These are phyloP conservation scores for Calendula officinalis DNA, from an alignment of 129 eudicot genomes.

Conservation along the genomic window DNA sequence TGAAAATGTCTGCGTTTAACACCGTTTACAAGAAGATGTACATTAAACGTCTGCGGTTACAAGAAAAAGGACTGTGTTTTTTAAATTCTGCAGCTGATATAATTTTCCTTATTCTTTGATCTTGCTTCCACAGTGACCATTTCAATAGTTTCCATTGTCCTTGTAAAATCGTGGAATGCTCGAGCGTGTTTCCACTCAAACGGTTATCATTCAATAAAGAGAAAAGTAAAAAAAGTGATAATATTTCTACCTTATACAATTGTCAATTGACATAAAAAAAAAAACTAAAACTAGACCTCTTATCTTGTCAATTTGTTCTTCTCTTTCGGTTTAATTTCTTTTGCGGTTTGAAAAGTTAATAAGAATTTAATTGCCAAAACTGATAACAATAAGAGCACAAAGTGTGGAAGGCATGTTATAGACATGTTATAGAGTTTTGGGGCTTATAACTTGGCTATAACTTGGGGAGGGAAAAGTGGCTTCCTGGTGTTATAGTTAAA, in stretches of 20 bases:
- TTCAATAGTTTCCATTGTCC: constrained; percentile 43
- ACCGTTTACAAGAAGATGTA: too few relatives aligned
- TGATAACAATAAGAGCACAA: too few relatives aligned
- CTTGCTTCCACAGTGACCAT: constrained; percentile 58
- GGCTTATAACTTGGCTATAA: too few relatives aligned
- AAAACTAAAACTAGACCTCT: constrained; percentile 41
- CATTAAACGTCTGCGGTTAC: too few relatives aligned
- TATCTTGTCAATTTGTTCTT: constrained; percentile 38
- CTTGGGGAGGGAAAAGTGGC: too few relatives aligned
- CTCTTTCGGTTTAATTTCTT: constrained; percentile 55
- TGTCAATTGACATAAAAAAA: not conserved
- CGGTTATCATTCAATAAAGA: not conserved
- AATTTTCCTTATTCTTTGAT: constrained; percentile 40
- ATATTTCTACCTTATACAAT: not conserved
- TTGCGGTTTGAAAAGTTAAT: constrained; percentile 46
- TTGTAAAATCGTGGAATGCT: constrained; percentile 38
- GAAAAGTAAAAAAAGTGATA: not conserved
- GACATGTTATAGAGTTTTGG: too few relatives aligned
- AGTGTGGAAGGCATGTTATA: too few relatives aligned
- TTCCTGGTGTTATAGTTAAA: too few relatives aligned
- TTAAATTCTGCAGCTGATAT: too few relatives aligned
- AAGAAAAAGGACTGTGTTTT: too few relatives aligned
- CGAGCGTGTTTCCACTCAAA: constrained; percentile 48
- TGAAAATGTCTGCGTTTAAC: too few relatives aligned
- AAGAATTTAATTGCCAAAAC: too few relatives aligned